These are phyloP conservation scores for Microbotryum silenes-acaulis DNA, from an alignment of 1,284 basidiomycete species.

Conservation along the genomic window DNA sequence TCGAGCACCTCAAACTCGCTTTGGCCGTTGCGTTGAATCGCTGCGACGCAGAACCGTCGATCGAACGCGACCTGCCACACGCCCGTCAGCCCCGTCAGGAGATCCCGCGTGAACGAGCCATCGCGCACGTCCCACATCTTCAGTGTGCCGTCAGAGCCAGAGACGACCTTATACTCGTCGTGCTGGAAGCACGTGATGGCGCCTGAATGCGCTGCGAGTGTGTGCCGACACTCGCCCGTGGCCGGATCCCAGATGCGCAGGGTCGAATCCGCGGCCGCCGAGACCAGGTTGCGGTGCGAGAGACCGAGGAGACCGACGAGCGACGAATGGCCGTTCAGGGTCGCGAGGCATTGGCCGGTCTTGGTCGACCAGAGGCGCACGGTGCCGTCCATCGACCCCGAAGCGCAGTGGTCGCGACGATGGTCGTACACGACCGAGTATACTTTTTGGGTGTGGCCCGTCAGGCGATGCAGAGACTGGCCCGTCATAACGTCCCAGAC, in stretches of 20 bases:
- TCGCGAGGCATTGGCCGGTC: constrained; percentile 68
- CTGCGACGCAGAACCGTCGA: constrained; percentile 82
- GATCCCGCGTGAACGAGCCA: constrained; percentile 71
- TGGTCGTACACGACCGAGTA: constrained; percentile 59
- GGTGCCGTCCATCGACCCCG: constrained; percentile 92
- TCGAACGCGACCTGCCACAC: constrained; percentile 96
- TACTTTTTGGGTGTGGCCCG: constrained; percentile 84
- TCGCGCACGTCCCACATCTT: constrained; percentile 93
- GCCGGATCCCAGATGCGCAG: constrained; percentile 86
- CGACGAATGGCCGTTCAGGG: constrained; percentile 47
- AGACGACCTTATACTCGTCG: constrained; percentile 89
- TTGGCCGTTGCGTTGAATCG: constrained; percentile 41
- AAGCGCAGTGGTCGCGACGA: constrained; percentile 71
- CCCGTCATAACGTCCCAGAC: constrained; percentile 94
- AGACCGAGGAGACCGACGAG: constrained; percentile 39
- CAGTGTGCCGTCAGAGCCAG: constrained; percentile 86
- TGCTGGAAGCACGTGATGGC: constrained; percentile 97
- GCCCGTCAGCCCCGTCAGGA: constrained; percentile 76
- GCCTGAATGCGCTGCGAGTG: constrained; percentile 77
- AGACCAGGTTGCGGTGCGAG: constrained; percentile 81
- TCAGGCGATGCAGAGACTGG: constrained; percentile 65
- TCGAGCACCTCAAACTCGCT: constrained; percentile 36
- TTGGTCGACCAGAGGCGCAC: constrained; percentile 84
- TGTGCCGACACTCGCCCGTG: constrained; percentile 66
- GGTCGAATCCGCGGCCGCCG: constrained; percentile 87